Base-by-base conservation (phyloP, 1,284 basidiomycete species). In the Sanghuangporus weigelae region DNA sequence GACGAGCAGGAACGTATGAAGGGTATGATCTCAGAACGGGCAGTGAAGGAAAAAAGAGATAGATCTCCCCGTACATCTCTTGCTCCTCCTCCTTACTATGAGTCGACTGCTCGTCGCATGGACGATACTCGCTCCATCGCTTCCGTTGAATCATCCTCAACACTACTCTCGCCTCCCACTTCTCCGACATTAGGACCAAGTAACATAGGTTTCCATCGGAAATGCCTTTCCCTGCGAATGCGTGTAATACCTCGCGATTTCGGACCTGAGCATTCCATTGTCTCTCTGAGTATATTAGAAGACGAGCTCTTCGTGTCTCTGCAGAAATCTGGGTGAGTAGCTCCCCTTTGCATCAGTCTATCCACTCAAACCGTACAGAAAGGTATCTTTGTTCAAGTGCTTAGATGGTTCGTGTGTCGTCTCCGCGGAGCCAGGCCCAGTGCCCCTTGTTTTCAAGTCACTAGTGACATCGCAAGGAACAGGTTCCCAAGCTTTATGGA, bases 1-100 rank as follows among this genome's bases (percentile, higher is more conserved):
- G 87, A 90, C 49, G 90, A 92, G 70, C 79, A 86, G 5, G 86
- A 84, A 62, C 85, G 84, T 68, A 78, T 92, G 66, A 90, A 89
- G 70, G 86, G 83, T 44, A 78, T 92, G 71, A 73, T 92, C 36
- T 85, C 84, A 69, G 82, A 81, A 23, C 81, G 74, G 56, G 71
- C 74, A 31, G 76, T 75, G 19, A 81, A 77, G 67, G 81, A 82
- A 53, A 79, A 75, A 59, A 49, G 67, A 39, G 71, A 71, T 35
- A 72, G 67, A 39, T 66, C 68, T n/a, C 59, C 69, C 21, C 39
- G 55, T 21, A 26, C 59, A 14, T 61, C 53, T n/a, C 59, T 61
- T 65, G 63, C 58, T n/a, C 60, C 54, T 7, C 26, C 26, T 31
- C 26, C 26, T 31, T 7, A 14, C 40, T 26, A 26, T 23, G 23